Conservation (phyloP, 495 filamentous ascomycete species). For the Aspergillus kassunensis region DNA sequence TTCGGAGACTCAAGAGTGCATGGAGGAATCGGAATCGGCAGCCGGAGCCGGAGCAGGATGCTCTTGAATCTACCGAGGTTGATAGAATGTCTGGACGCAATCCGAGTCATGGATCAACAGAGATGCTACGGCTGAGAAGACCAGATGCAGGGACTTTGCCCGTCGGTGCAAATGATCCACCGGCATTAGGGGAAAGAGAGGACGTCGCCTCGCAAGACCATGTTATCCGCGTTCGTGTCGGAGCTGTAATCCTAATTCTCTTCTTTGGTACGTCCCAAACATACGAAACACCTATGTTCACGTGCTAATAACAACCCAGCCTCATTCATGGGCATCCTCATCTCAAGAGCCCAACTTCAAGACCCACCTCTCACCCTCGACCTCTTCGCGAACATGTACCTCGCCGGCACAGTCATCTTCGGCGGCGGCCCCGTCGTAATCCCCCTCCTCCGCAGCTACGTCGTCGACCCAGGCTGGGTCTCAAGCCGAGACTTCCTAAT, state of each 20-base stretch:
- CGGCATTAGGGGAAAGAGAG: too few relatives aligned
- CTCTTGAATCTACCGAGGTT: neutral
- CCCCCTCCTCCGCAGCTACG: conserved; percentile 72
- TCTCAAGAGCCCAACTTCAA: conserved; percentile 48
- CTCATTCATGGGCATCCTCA: conserved; percentile 59
- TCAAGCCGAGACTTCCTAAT: conserved; percentile 74
- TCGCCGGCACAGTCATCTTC: conserved; percentile 87
- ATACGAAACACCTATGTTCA: neutral
- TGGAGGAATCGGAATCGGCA: conserved; percentile 21
- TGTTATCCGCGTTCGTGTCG: conserved; percentile 28
- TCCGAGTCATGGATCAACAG: neutral
- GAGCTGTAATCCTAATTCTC: conserved; percentile 40
- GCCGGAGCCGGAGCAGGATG: neutral
- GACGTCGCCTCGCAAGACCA: conserved; percentile 13
- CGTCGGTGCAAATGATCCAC: too few relatives aligned
- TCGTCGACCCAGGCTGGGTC: conserved; percentile 79
- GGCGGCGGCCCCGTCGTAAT: conserved; percentile 85
- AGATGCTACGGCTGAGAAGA: neutral
- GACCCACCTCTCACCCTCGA: conserved; percentile 47
- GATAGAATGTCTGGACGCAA: neutral
- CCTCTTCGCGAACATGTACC: conserved; percentile 77
- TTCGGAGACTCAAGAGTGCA: conserved; percentile 19
- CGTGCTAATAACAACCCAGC: conserved; percentile 15
- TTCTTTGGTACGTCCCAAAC: conserved; percentile 47
- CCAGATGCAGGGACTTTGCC: neutral